Base-by-base conservation (phyloP, 2,329 filamentous ascomycete species). In the Aspergillus awamori region DNA sequence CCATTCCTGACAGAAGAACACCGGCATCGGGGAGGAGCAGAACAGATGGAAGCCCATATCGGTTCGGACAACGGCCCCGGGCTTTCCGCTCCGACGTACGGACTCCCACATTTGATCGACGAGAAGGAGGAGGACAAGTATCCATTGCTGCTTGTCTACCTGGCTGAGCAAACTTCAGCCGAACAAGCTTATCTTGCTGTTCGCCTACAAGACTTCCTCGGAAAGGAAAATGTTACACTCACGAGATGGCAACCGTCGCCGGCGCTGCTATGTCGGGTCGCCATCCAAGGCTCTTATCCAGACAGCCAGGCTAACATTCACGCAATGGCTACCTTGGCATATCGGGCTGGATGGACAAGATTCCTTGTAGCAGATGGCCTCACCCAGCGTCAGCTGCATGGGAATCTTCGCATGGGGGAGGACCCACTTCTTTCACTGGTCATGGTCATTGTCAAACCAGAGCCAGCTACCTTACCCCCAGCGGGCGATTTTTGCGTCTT, bases 361-460 rank as follows among this genome's bases (percentile, higher is more conserved):
- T n/a, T 58, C 8, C 17, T 58, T 17, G 56, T 58, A 28, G 56
- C 56, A 7, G 56, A 58, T 28, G n/a, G 51, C 2, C 47, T 58
- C 8, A 54, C 36, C 15, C 24, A 54, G 22, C 36, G 52, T 1
- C 52, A 54, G 13, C 11, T 54, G 4, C 24, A 28, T n/a, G 52
- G 52, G 28, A 43, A 2, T 17, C 33, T 41, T 24, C 52, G 52
- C 2, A 8, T 41, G 5, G 38, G 52, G 8, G 52, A 54, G 8
- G n/a, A 26, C n/a, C 52, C 52, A 17, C 36, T 43, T 2, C 8
- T 43, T 24, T 54, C 52, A 8, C 36, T 41, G 11, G 52, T 43
- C 6, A 43, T 43, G 52, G 36, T 54, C 20, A 10, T 38, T 10
- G 26, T 26, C 10, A 11, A 17, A 26, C 33, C 30, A 26, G 10